Conservation (phyloP, 2,329 filamentous ascomycete species). For the Botrytis paeoniae region DNA sequence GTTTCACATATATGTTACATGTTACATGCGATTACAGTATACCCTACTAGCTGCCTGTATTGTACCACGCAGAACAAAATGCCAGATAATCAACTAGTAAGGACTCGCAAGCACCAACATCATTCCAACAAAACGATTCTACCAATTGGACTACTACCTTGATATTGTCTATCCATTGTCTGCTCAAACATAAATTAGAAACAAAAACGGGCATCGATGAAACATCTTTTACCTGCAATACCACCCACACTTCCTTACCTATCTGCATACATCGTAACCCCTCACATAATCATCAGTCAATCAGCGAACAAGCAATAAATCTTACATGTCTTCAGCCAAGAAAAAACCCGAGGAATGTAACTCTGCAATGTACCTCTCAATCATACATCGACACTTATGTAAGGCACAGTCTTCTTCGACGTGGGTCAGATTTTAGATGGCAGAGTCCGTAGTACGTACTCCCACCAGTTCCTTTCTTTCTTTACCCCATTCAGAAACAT, state of each 20-base stretch:
- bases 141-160: neutral
- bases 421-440: constrained; percentile 12
- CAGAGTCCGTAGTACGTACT: neutral
- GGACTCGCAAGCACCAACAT: neutral
- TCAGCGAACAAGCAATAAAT: neutral
- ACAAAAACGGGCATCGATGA: neutral
- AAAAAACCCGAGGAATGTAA: constrained; percentile 3
- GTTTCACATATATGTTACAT: neutral
- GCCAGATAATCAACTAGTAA: neutral
- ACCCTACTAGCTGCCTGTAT: neutral
- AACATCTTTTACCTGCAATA: constrained; percentile 10
- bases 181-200: neutral
- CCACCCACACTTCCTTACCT: constrained; percentile 6
- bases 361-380: constrained; percentile 15
- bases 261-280: constrained; percentile 12
- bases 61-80: neutral
- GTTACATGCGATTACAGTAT: neutral
- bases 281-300: constrained; percentile 12
- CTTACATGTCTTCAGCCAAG: neutral
- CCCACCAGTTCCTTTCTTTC: neutral
- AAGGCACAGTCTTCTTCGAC: neutral
- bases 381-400: neutral
- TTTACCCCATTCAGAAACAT: neutral
- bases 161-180: neutral
- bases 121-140: neutral